These are phyloP conservation scores for Pezicula rhizophila DNA, from an alignment of 2,329 filamentous ascomycete species.

Conservation along the genomic window DNA sequence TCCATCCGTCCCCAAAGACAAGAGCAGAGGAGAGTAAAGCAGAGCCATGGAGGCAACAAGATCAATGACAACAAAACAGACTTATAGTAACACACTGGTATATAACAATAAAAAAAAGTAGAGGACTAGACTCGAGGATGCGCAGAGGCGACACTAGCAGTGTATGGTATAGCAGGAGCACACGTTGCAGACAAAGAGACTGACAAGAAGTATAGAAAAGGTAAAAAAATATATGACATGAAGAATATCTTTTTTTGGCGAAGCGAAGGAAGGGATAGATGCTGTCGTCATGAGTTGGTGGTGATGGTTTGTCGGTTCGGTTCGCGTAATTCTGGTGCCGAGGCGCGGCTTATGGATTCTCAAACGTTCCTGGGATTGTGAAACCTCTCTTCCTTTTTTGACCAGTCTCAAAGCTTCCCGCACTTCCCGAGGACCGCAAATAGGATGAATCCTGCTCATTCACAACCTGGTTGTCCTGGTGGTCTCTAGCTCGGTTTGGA, in stretches of 20 bases:
- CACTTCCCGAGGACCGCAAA: constrained; percentile 7
- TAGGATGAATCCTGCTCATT: constrained; percentile 20
- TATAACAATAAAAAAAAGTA: constrained; percentile 3
- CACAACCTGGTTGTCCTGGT: constrained; percentile 14
- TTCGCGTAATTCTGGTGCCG: not conserved
- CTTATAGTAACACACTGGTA: constrained; percentile 11
- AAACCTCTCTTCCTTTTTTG: constrained; percentile 26
- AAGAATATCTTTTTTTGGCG: no score
- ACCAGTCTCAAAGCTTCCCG: constrained; percentile 19
- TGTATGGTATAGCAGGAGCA: not conserved
- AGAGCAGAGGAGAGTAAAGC: not conserved
- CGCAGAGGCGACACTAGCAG: not conserved
- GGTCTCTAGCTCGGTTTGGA: constrained; percentile 10
- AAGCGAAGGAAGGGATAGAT: not conserved
- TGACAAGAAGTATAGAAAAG: not conserved
- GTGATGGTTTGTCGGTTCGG: not conserved
- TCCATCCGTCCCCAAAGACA: no score
- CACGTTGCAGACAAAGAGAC: not conserved
- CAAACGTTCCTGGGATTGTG: constrained; percentile 19
- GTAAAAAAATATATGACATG: not conserved
- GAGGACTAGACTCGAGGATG: not conserved
- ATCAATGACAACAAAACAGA: not conserved
- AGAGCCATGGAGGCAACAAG: not conserved
- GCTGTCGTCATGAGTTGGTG: not conserved
- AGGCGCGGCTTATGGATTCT: constrained; percentile 11